Conservation (phyloP, 345 rosid species). For the Limnanthes douglasii region DNA sequence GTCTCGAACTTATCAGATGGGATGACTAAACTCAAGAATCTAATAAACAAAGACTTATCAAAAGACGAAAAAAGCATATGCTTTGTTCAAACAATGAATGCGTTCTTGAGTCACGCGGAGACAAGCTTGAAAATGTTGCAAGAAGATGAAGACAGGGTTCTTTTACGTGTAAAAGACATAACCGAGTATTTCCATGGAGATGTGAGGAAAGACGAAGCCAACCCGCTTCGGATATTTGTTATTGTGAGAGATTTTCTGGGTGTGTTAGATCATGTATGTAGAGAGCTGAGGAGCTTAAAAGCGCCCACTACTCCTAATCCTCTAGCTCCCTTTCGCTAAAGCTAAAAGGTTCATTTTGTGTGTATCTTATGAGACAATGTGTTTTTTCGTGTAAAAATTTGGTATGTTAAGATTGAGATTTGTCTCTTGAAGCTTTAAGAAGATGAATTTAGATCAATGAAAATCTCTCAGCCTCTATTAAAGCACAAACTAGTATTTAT, state of each 20-base stretch:
- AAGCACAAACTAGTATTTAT: no score
- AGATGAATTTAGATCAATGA: no score
- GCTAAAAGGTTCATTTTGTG: no score
- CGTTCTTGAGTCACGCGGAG: conserved; percentile 40
- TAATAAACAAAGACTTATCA: conserved; percentile 24
- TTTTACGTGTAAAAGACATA: conserved; percentile 55
- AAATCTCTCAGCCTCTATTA: no score
- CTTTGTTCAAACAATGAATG: conserved; percentile 44
- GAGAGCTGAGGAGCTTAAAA: conserved; percentile 62
- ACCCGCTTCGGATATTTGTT: conserved; percentile 80
- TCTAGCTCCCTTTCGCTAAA: conserved; percentile 61
- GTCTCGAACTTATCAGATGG: conserved; percentile 70
- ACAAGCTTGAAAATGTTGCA: conserved; percentile 45
- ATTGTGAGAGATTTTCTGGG: conserved; percentile 95
- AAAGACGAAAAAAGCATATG: conserved; percentile 29
- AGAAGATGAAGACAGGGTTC: conserved; percentile 57
- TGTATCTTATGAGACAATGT: no score
- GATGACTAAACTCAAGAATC: conserved; percentile 27
- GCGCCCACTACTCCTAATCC: conserved; percentile 51
- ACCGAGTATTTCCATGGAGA: conserved; percentile 94
- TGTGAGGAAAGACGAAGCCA: conserved; percentile 73
- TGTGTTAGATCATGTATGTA: conserved; percentile 87
- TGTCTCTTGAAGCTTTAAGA: no score
- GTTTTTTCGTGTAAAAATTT: no score
- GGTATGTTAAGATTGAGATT: no score